Evolutionary conservation across 805 yeast species (phyloP).

Genomic region (Yarrowia sp.): DNA sequence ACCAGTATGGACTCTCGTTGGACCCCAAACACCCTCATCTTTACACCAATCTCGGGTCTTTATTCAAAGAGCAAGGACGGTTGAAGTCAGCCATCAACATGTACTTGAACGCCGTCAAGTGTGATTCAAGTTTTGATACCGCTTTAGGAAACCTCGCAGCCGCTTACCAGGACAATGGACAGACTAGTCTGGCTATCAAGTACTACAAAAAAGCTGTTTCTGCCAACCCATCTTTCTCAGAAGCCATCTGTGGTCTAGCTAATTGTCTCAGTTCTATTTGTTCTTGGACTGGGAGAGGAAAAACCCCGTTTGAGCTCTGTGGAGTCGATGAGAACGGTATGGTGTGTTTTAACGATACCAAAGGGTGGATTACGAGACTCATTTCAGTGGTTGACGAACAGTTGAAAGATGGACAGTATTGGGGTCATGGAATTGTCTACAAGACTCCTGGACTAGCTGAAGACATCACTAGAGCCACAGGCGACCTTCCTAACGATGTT

Average conservation of each 20-base stretch:
- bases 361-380: neutral
- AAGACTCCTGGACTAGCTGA: neutral
- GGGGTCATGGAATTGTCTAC: neutral
- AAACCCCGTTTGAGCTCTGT: slow-evolving; percentile 33
- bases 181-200: slow-evolving; percentile 36
- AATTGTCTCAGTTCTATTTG: slow-evolving; percentile 37
- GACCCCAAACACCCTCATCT: slow-evolving; percentile 40
- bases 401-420: neutral
- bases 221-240: slow-evolving; percentile 37
- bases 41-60: slow-evolving; percentile 39
- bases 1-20: slow-evolving; percentile 36
- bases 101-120: slow-evolving; percentile 37
- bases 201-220: slow-evolving; percentile 37
- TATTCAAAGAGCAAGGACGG: slow-evolving; percentile 38
- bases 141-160: slow-evolving; percentile 40
- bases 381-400: neutral
- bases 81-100: slow-evolving; percentile 35
- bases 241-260: slow-evolving; percentile 39
- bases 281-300: slow-evolving; percentile 39
- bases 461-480: neutral
- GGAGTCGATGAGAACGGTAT: slow-evolving; percentile 33
- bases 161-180: slow-evolving; percentile 38
- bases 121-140: slow-evolving; percentile 37
- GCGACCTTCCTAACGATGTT: neutral
- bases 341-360: slow-evolving; percentile 31